Evolutionary conservation across 2,329 filamentous ascomycete species (phyloP), one percentile per base, ranked within the genome.

Genomic region (Emergomyces orientalis): DNA sequence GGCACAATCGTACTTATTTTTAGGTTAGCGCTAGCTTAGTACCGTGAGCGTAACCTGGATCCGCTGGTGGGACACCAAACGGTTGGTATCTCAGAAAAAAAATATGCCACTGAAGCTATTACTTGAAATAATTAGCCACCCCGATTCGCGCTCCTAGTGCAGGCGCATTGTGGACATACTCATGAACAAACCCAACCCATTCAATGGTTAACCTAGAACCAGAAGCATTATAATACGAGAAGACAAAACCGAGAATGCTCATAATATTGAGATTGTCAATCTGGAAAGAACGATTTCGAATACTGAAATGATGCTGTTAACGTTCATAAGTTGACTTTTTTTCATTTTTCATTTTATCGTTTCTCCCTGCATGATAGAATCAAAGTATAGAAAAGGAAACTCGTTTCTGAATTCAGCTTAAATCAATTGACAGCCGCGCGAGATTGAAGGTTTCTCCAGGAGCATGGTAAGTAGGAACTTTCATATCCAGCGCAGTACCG

Each of bases 401-500:
- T 27, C 22, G 47, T 25, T 51, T 27, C 22, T 25, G 2, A 8
- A 27, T 22, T 22, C 11, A 22, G 47, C 13, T 27, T 27, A 51
- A 27, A 22, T 58, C 32, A 13, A 37, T 27, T 62, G 66, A 72
- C 68, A 77, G 66, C 19, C 74, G 69, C 6, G 71, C 66, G 37
- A 76, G 69, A 39, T 72, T 70, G 14, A 71, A 65, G 49, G 67
- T 63, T 63, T 77, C 74, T 45, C 72, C 73, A 1, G 72, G 84
- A 0, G 82, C 84, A 64, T 86, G 75, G 70, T 88, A 88, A 11
- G 78, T 80, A 1, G 86, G 86, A 3, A 88, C 88, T 76, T 86
- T 88, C 89, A 93, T 93, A 51, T 91, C 86, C 65, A 93, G 78
- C 11, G 86, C 88, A 37, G 80, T 79, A 37, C 89, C 89, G 43